A percentile compares a stretch with the other conserved stretches of the same genome.
Evolutionary conservation across 2,329 filamentous ascomycete species (phyloP).

Genomic region (Mariannaea sp.): DNA sequence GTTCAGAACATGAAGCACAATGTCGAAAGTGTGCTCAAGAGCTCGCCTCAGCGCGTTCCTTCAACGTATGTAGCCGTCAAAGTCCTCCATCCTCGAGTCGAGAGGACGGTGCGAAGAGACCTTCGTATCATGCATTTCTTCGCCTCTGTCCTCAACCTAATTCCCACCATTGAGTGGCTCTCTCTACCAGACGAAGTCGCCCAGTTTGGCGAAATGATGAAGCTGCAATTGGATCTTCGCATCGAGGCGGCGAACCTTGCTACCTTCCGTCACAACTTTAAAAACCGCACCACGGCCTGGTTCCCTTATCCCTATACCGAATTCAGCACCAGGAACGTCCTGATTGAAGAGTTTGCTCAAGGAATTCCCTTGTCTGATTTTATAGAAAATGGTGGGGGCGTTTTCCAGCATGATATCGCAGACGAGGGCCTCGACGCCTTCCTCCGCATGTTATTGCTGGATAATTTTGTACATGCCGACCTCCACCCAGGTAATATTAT

Average conservation of each 20-base stretch:
- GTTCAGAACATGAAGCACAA: conserved; percentile 75
- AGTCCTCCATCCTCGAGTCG: conserved; percentile 89
- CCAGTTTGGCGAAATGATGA: conserved; percentile 99
- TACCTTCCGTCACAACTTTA: conserved; percentile 89
- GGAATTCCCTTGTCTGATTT: conserved; percentile 92
- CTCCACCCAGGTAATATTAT: conserved; percentile 98
- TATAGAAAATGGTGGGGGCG: conserved; percentile 86
- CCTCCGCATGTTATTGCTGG: conserved; percentile 91
- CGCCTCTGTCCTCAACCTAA: conserved; percentile 77
- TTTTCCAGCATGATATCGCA: conserved; percentile 92
- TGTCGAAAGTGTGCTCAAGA: conserved; percentile 86
- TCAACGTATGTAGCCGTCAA: conserved; percentile 95
- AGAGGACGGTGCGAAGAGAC: conserved; percentile 87
- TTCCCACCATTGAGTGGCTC: conserved; percentile 96
- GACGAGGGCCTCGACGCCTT: conserved; percentile 96
- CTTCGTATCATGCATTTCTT: conserved; percentile 94
- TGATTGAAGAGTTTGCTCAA: conserved; percentile 95
- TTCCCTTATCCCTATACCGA: conserved; percentile 94
- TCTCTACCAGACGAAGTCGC: conserved; percentile 92
- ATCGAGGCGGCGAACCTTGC: conserved; percentile 92
- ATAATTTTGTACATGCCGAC: conserved; percentile 97
- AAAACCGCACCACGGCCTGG: conserved; percentile 87
- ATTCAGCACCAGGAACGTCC: conserved; percentile 87
- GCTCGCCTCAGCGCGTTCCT: conserved; percentile 80
- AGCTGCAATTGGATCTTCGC: conserved; percentile 89